A percentile compares a stretch with the other conserved stretches of the same genome.
phyloP scores from a whole-genome alignment of 306 rosid genomes.

The Sphenostylis stenocarpa region DNA sequence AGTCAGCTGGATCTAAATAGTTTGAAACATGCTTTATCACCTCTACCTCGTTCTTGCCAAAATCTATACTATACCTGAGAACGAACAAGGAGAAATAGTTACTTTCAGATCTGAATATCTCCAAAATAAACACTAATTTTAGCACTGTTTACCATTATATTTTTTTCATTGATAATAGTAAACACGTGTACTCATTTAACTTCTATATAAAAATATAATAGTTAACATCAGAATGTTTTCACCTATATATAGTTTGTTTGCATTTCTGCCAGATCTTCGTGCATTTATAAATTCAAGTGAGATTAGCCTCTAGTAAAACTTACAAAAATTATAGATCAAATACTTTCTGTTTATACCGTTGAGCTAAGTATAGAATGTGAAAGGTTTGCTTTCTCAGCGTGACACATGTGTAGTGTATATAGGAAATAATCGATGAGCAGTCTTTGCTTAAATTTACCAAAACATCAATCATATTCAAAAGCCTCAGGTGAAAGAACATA shows the following conservation, averaged over 20 bases:
- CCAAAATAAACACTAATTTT: not conserved
- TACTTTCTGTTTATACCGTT: conserved; percentile 4
- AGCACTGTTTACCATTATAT: not conserved
- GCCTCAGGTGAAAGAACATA: conserved; percentile 33
- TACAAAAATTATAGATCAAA: conserved; percentile 4
- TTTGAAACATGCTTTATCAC: conserved; percentile 79
- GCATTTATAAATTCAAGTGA: not conserved
- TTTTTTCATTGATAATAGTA: not conserved
- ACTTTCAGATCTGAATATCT: not conserved
- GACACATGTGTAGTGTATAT: not conserved
- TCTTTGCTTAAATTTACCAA: not conserved
- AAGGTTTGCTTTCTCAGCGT: not conserved
- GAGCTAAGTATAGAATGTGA: not conserved
- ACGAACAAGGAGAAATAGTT: conserved; percentile 11
- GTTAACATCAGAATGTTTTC: not conserved
- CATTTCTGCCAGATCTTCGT: not conserved
- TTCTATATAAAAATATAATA: not conserved
- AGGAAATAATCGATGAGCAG: not conserved
- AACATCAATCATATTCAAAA: conserved; percentile 8
- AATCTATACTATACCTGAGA: conserved; percentile 82
- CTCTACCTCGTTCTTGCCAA: conserved; percentile 85
- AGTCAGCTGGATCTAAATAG: conserved; percentile 66
- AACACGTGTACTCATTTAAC: not conserved
- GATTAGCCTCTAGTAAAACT: not conserved
- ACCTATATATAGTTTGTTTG: not conserved